Base-by-base conservation (phyloP, 768 basidiomycete genomes). In the Mycena rebaudengoi region DNA sequence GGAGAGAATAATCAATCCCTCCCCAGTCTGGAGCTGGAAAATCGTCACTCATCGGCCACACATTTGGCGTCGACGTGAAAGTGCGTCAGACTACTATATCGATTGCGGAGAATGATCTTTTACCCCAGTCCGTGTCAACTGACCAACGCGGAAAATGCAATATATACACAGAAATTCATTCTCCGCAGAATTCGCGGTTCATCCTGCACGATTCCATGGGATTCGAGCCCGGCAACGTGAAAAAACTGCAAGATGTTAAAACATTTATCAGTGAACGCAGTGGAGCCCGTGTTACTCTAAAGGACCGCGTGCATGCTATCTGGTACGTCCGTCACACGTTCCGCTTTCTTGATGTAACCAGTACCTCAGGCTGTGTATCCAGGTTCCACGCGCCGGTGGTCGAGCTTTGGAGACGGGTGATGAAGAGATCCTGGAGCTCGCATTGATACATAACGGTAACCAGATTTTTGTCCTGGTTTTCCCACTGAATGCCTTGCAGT, bases 171-270 rank as follows among this genome's bases (percentile, higher is more conserved):
- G 44, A 48, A 39, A 48, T 48, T 30, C 16, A 4, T 14, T 48
- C 44, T 10, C 23, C 23, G 26, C 56, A 48, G 25, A 58, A 58
- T 21, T 21, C 56, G 18, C 56, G 33, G 13, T 58, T 58, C 25
- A 26, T 58, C n/a, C 12, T 58, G 5, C 45, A 58, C 45, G 56
- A 58, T 30, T 58, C 56, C 23, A 39, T 37, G 56, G 56, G 45
- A n/a, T 58, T 48, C 37, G 56, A 58, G 56, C 56, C 53, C 5
- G 53, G 40, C 28, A 16, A 54, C 26, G 21, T 30, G 18, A 23
- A 55, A 5, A 55, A 44, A 21, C 21, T 55, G 16, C 10, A 43
- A 44, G 29, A n/a, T n/a, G 40, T 32, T 20, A 54, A 41, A 43
- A 20, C 1, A 1, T 54, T 54, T 54, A n/a, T 54, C 40, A 30